Evolutionary conservation across 2,329 filamentous ascomycete genomes (phyloP), one percentile per base, ranked within the genome.

Genomic region (Fusarium burgessii): DNA sequence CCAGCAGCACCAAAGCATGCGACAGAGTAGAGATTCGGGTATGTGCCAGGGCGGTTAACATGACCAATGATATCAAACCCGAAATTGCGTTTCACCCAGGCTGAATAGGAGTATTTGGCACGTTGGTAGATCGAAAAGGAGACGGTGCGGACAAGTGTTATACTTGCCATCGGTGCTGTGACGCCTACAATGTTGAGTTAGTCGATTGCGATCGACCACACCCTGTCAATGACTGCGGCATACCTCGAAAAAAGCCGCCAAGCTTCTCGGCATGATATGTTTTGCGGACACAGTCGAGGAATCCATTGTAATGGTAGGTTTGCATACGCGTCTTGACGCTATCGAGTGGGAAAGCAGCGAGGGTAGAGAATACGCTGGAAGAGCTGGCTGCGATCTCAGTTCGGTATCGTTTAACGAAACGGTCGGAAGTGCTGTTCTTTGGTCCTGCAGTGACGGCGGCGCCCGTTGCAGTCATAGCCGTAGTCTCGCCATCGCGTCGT

Each of bases 251-350:
- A 84, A 97, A 97, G 29, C 93, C 92, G 51, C 87, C 84, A 41
- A 91, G 80, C 36, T 91, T 91, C 82, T 96, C 93, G 9, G 86
- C 90, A 65, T 85, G 86, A 81, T 96, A 96, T 13, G 93, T 95
- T 73, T 92, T 88, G 68, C 86, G 87, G 55, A 94, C 89, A 78
- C 93, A 95, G 80, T 93, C 91, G 77, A 88, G 81, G 80, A 93
- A 93, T 73, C 88, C 93, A 72, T 88, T 86, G 82, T 92, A 95
- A 70, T 92, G 90, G 82, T 96, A 95, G 72, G 92, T 93, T 84
- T 97, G 93, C 90, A 96, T 93, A 77, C 93, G 92, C 60, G 92
- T 95, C 85, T 97, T 97, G 79, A 95, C 91, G 76, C 93, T 95
- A 80, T 97, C 93, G 74, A 97, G 88, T 25, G 93, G 93, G 78